These are phyloP conservation scores for Lophium mytilinum DNA, from an alignment of 495 filamentous ascomycete genomes.

Conservation along the genomic window DNA sequence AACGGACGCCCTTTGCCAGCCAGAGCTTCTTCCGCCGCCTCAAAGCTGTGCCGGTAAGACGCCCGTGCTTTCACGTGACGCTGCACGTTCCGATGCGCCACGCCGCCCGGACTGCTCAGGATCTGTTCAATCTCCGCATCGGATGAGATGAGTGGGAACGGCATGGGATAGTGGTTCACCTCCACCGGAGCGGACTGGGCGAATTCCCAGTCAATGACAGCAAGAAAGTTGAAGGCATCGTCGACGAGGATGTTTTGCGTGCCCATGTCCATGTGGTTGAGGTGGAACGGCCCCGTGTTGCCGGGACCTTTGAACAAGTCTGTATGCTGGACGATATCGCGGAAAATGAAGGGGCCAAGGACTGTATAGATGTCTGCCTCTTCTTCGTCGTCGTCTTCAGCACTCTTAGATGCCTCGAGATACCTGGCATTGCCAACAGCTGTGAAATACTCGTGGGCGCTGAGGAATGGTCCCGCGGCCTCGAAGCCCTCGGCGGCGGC, in stretches of 20 bases:
- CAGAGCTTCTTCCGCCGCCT: no score
- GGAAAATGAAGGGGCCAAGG: slow-evolving; percentile 13
- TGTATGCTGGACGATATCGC: slow-evolving; percentile 18
- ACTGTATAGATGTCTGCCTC: background rate
- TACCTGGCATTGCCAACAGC: background rate
- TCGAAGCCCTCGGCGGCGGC: background rate
- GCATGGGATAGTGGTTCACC: slow-evolving; percentile 29
- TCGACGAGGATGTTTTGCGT: slow-evolving; percentile 9
- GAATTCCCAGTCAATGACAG: slow-evolving; percentile 7
- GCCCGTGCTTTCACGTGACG: no score
- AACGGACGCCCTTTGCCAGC: no score
- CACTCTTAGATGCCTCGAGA: background rate
- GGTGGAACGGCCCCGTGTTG: slow-evolving; percentile 15
- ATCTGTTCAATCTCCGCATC: no score
- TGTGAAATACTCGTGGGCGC: background rate
- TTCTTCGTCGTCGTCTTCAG: background rate
- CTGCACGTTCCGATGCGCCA: no score
- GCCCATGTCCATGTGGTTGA: slow-evolving; percentile 30
- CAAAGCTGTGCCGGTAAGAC: no score
- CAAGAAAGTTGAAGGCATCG: slow-evolving; percentile 3
- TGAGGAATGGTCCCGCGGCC: background rate
- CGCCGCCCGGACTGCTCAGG: no score
- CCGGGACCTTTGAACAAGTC: slow-evolving; percentile 14
- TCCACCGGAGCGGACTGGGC: slow-evolving; percentile 21
- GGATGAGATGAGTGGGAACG: slow-evolving; percentile 17